Base-by-base conservation (phyloP, 176 grass and related monocot species). In the Neostapfia colusana region DNA sequence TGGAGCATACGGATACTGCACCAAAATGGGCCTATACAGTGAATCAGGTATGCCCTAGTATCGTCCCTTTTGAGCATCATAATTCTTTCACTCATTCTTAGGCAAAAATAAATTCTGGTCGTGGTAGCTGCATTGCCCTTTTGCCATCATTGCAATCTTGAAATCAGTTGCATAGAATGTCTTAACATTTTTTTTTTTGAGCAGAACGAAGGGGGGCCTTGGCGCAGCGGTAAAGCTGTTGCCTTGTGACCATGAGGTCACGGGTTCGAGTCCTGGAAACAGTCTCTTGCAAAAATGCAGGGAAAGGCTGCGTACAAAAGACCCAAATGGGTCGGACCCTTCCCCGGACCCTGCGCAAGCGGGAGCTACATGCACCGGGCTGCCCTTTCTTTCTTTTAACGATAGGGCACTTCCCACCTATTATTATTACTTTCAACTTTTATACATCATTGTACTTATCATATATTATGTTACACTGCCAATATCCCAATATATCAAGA, bases 1-100 rank as follows among this genome's bases (percentile, higher is more conserved):
- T 97, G 71, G 91, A 97, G 63, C 94, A 97, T 60, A 83, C 86
- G 39, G 94, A 97, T 68, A 91, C 86, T 69, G 70, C 94, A 88
- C 89, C 88, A 27, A 97, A 93, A 89, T 89, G 94, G 86, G 83
- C 88, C 34, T 79, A 89, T 65, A 81, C 81, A 68, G 83, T 72
- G 39, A 91, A 93, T 85, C 90, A 97, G 78, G 94, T 93, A 93
- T 44, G 48, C 28, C 17, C 49, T 65, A 1, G 24, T 59, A 13
- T 67, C 5, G 18, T 20, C 17, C 16, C 20, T 51, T 49, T 62
- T 28, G 49, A 69, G 27, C 6, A 69, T 17, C 14, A 27, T 65
- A 10, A 24, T 71, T 28, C 17, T 51, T 6, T 51, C 16, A 67
- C 54, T 31, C 31, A 31, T 31, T 31, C 31, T 31, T 31, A 7